Conservation (phyloP, 2,329 filamentous ascomycete genomes). For the Colletotrichum spinosum region DNA sequence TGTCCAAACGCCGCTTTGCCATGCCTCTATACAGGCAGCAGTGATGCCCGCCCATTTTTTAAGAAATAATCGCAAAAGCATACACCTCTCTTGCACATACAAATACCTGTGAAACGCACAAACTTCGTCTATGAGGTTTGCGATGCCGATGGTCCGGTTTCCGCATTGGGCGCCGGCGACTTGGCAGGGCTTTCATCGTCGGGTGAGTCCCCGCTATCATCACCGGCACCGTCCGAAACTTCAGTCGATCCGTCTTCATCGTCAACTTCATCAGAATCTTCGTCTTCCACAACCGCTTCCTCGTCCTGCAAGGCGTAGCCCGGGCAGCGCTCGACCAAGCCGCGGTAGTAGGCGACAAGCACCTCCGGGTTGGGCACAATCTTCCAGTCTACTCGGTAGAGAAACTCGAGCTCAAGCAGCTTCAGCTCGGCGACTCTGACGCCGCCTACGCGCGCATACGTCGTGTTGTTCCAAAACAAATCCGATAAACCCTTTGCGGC, state of each 20-base stretch:
- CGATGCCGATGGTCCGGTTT: neutral
- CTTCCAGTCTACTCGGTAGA: slow-evolving; percentile 93
- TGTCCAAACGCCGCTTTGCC: slow-evolving; percentile 33
- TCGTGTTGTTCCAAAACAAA: slow-evolving; percentile 98
- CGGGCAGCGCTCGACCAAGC: slow-evolving; percentile 77
- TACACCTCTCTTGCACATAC: neutral
- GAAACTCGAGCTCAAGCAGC: slow-evolving; percentile 90
- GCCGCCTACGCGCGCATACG: slow-evolving; percentile 93
- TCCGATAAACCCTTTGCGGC: slow-evolving; percentile 96
- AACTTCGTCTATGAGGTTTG: slow-evolving; percentile 3
- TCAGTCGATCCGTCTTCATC: slow-evolving; percentile 49
- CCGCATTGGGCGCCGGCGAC: slow-evolving; percentile 13
- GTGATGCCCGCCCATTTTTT: slow-evolving; percentile 34
- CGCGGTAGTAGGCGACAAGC: slow-evolving; percentile 91
- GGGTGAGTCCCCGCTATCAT: slow-evolving; percentile 39
- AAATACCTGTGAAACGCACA: neutral
- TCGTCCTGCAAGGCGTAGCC: slow-evolving; percentile 65
- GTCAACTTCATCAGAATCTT: slow-evolving; percentile 47
- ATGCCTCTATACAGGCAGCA: slow-evolving; percentile 33
- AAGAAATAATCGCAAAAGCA: slow-evolving; percentile 18
- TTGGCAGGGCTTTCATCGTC: slow-evolving; percentile 35
- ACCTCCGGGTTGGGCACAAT: slow-evolving; percentile 97
- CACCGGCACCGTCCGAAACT: slow-evolving; percentile 40
- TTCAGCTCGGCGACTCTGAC: slow-evolving; percentile 92
- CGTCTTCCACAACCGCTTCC: slow-evolving; percentile 43